phyloP scores from a whole-genome alignment of 2,329 filamentous ascomycete genomes.

The Arthroderma sp. region DNA sequence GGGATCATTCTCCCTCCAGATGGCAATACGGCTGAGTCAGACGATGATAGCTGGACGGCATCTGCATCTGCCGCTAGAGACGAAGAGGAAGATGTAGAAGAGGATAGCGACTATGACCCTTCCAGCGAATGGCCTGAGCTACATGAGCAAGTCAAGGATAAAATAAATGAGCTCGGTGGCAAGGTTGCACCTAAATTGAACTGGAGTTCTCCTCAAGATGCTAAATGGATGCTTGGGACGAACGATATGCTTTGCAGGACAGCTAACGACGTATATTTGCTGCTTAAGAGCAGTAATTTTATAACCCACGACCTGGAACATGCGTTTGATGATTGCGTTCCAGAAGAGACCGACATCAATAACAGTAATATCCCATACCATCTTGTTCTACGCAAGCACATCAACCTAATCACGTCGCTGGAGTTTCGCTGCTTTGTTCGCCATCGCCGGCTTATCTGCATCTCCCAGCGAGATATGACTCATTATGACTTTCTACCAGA shows the following conservation, averaged over 20 bases:
- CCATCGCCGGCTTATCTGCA: slow-evolving; percentile 61
- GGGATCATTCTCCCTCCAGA: slow-evolving; percentile 65
- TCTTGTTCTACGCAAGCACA: slow-evolving; percentile 76
- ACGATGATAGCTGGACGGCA: slow-evolving; percentile 45
- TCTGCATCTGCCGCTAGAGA: slow-evolving; percentile 40
- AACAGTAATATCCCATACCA: slow-evolving; percentile 52
- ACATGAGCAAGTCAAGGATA: slow-evolving; percentile 62
- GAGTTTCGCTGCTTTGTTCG: slow-evolving; percentile 96
- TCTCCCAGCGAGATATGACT: slow-evolving; percentile 82
- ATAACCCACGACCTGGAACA: slow-evolving; percentile 88
- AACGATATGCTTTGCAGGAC: slow-evolving; percentile 87
- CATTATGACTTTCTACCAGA: slow-evolving; percentile 70
- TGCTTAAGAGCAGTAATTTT: slow-evolving; percentile 90
- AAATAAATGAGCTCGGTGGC: slow-evolving; percentile 70
- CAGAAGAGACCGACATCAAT: slow-evolving; percentile 11
- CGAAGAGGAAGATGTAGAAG: slow-evolving; percentile 45
- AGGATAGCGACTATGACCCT: slow-evolving; percentile 44
- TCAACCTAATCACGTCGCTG: slow-evolving; percentile 75
- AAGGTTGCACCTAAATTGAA: slow-evolving; percentile 86
- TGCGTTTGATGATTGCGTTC: slow-evolving; percentile 64
- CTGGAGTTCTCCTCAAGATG: slow-evolving; percentile 95
- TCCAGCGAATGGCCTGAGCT: slow-evolving; percentile 52
- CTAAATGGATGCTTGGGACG: slow-evolving; percentile 73
- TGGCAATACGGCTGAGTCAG: slow-evolving; percentile 21
- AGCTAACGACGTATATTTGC: slow-evolving; percentile 82